phyloP scores from a whole-genome alignment of 331 rosid genomes.

The Spiraea crenata region DNA sequence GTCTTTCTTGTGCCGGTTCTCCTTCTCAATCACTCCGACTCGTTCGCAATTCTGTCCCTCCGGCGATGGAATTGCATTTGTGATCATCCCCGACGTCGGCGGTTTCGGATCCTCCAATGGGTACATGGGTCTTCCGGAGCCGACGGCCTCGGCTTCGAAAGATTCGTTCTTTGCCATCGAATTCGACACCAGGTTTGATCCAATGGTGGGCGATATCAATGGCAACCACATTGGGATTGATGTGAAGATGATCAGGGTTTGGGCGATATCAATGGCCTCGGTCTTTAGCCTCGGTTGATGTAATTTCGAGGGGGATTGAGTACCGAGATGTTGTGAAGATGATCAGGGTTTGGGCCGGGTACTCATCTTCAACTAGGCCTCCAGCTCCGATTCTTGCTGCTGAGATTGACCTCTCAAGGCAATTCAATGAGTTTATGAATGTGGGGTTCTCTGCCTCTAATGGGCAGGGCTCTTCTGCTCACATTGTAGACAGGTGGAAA shows the following conservation, averaged over 20 bases:
- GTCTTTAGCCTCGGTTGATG: slow-evolving; percentile 53
- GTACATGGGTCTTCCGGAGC: slow-evolving; percentile 61
- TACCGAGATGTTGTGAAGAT: slow-evolving; percentile 51
- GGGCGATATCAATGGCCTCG: slow-evolving; percentile 63
- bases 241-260: too few species aligned
- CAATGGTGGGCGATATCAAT: slow-evolving; percentile 61
- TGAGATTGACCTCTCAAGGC: slow-evolving; percentile 53
- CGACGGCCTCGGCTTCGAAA: slow-evolving; percentile 11
- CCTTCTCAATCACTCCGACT: slow-evolving; percentile 49
- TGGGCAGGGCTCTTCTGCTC: slow-evolving; percentile 60
- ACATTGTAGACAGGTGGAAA: slow-evolving; percentile 53
- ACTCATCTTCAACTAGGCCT: slow-evolving; percentile 47
- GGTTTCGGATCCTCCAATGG: slow-evolving; percentile 40
- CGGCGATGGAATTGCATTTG: slow-evolving; percentile 63
- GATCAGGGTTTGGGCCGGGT: slow-evolving; percentile 63
- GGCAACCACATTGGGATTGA: slow-evolving; percentile 67
- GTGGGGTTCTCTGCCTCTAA: slow-evolving; percentile 83
- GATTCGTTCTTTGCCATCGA: slow-evolving; percentile 68
- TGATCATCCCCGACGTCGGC: slow-evolving; percentile 41
- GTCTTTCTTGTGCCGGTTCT: slow-evolving; percentile 63
- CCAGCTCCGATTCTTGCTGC: slow-evolving; percentile 51
- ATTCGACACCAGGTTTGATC: slow-evolving; percentile 63
- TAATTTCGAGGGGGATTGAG: slow-evolving; percentile 53
- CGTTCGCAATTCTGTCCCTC: slow-evolving; percentile 47
- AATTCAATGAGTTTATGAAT: slow-evolving; percentile 59